Evolutionary conservation across 208 protist genomes (phyloP).

Genomic region (Wallacemonas sp.): DNA sequence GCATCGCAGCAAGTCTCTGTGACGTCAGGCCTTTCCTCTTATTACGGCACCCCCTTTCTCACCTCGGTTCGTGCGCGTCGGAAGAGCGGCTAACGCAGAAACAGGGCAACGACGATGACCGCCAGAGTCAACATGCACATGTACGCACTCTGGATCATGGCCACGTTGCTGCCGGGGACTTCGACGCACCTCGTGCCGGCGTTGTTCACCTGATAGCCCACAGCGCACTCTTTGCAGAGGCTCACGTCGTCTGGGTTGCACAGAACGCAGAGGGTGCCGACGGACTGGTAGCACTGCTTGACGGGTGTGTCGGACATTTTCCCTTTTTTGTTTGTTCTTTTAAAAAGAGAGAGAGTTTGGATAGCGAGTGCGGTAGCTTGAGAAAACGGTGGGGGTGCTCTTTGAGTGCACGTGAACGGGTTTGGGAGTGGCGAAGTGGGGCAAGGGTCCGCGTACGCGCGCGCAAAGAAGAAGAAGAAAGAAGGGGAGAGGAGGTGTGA

Average conservation of each 20-base stretch:
- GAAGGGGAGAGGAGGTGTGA: constrained; percentile 3
- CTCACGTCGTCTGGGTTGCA: background rate
- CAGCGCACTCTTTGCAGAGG: background rate
- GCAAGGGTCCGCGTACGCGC: no score
- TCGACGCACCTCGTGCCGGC: background rate
- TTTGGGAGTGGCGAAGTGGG: no score
- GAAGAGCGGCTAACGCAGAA: background rate
- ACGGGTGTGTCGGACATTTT: background rate
- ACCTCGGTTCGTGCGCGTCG: background rate
- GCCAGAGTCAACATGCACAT: background rate
- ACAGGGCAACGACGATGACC: background rate
- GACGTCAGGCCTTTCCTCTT: no score
- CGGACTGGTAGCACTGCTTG: background rate
- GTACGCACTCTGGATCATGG: background rate
- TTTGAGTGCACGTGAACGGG: no score
- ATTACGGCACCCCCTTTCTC: no score
- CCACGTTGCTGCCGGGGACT: background rate
- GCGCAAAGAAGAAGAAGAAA: constrained; percentile 3
- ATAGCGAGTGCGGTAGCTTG: no score
- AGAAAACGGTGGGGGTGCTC: no score
- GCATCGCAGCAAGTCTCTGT: no score
- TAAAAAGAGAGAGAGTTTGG: background rate
- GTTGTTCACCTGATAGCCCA: background rate
- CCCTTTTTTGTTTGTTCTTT: no score
- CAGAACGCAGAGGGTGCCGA: background rate